Evolutionary conservation across 768 basidiomycete genomes (phyloP).

Genomic region (Pulveroboletus frians): DNA sequence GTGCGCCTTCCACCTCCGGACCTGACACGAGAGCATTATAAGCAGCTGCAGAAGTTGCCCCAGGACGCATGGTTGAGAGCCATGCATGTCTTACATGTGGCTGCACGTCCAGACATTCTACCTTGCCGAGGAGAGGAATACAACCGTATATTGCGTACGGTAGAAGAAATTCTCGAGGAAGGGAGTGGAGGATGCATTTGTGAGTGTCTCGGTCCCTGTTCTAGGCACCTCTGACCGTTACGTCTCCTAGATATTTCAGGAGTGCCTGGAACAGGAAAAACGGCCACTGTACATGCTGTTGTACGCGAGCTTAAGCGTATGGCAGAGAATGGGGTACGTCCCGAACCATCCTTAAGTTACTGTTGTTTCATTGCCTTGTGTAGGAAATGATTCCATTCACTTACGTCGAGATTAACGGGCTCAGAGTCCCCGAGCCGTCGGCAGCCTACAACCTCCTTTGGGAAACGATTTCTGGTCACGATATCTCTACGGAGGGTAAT

Average conservation of each 20-base stretch:
- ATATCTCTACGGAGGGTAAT: conserved; percentile 55
- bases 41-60: conserved; percentile 49
- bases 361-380: not conserved
- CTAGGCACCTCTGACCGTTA: not conserved
- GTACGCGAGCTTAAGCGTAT: conserved; percentile 85
- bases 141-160: conserved; percentile 61
- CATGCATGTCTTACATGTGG: conserved; percentile 90
- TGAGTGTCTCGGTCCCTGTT: conserved; percentile 35
- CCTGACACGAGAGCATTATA: conserved; percentile 32
- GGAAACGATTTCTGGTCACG: conserved; percentile 86
- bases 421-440: conserved; percentile 88
- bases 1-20: conserved; percentile 35
- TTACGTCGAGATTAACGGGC: conserved; percentile 96
- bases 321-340: conserved; percentile 71
- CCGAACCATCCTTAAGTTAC: not conserved
- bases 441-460: conserved; percentile 90
- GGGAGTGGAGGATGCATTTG: conserved; percentile 95
- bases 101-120: conserved; percentile 81
- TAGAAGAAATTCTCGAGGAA: conserved; percentile 84
- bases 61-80: conserved; percentile 80
- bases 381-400: conserved; percentile 94
- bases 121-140: conserved; percentile 90
- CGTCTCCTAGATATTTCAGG: conserved; percentile 79
- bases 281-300: conserved; percentile 93
- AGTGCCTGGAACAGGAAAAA: conserved; percentile 98